A percentile compares a stretch with the other conserved stretches of the same genome.
Conservation (phyloP, 2,329 filamentous ascomycete species). For the Dothideomycetes sp. region DNA sequence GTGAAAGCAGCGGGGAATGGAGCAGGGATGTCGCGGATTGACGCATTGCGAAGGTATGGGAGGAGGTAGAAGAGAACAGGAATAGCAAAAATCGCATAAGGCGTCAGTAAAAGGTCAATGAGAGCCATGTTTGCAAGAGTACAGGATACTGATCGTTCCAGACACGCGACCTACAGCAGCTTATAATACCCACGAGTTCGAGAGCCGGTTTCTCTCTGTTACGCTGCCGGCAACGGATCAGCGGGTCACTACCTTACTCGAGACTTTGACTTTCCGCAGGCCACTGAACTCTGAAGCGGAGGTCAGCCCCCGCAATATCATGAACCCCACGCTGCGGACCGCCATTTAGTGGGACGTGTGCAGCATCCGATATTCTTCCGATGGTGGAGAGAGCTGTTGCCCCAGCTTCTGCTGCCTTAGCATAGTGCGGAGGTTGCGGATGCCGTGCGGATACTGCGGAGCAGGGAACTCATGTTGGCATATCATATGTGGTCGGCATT, state of each 20-base stretch:
- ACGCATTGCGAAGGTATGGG: conserved; percentile 49
- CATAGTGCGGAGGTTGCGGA: not conserved
- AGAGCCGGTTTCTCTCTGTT: not conserved
- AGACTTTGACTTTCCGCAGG: not conserved
- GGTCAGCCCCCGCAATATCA: too few species aligned
- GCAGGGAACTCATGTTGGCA: too few species aligned
- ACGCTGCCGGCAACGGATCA: not conserved
- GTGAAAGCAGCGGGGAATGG: conserved; percentile 58
- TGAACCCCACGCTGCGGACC: too few species aligned
- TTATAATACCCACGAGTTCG: not conserved
- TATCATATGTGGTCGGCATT: too few species aligned
- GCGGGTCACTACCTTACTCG: not conserved
- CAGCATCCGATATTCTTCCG: not conserved
- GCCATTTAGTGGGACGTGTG: too few species aligned
- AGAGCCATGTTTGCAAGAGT: conserved; percentile 18
- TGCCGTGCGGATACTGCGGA: not conserved
- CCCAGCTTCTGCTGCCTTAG: too few species aligned
- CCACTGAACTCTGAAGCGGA: too few species aligned
- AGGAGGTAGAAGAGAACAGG: conserved; percentile 46
- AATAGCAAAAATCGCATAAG: conserved; percentile 36
- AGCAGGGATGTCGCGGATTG: conserved; percentile 43
- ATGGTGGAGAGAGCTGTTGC: not conserved
- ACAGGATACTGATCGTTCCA: not conserved
- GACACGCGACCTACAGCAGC: not conserved
- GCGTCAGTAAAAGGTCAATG: conserved; percentile 30